Conservation (phyloP, 1,139 yeast genomes). For the Yamadazyma diddensiae region DNA sequence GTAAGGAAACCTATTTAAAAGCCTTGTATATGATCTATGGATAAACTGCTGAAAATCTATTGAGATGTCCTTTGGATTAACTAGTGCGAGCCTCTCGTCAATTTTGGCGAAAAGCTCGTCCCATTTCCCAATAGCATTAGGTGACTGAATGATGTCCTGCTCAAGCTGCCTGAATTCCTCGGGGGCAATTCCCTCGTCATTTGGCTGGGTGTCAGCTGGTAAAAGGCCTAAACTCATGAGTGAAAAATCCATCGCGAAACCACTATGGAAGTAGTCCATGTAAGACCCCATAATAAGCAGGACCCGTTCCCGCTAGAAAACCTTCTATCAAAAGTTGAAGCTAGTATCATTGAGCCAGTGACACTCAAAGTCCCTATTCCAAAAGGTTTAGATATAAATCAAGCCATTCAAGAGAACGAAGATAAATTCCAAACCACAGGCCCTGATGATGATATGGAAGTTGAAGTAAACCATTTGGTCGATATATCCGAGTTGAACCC, state of each 20-base stretch:
- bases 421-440: conserved; percentile 16
- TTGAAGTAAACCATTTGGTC: conserved; percentile 8
- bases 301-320: too few relatives aligned
- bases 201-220: conserved; percentile 4
- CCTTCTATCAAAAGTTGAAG: too few relatives aligned
- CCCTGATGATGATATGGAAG: conserved; percentile 5
- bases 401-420: conserved; percentile 22
- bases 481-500: conserved; percentile 18
- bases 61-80: conserved; percentile 13
- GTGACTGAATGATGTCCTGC: conserved; percentile 14
- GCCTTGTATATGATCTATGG: conserved; percentile 20
- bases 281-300: conserved; percentile 9
- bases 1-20: conserved; percentile 53
- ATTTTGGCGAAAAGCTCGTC: conserved; percentile 23
- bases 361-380: conserved; percentile 21
- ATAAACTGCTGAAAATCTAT: conserved; percentile 21
- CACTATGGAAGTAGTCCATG: conserved; percentile 9
- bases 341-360: conserved; percentile 9
- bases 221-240: background rate
- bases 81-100: conserved; percentile 19
- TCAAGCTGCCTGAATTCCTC: conserved; percentile 6
- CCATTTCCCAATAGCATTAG: conserved; percentile 32
- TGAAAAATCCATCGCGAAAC: conserved; percentile 8
- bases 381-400: conserved; percentile 21
- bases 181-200: too few relatives aligned